Percentiles rank a stretch among this genome's conserved stretches.
phyloP scores from a whole-genome alignment of 345 rosid species.

The Xanthoceras sorbifolium region DNA sequence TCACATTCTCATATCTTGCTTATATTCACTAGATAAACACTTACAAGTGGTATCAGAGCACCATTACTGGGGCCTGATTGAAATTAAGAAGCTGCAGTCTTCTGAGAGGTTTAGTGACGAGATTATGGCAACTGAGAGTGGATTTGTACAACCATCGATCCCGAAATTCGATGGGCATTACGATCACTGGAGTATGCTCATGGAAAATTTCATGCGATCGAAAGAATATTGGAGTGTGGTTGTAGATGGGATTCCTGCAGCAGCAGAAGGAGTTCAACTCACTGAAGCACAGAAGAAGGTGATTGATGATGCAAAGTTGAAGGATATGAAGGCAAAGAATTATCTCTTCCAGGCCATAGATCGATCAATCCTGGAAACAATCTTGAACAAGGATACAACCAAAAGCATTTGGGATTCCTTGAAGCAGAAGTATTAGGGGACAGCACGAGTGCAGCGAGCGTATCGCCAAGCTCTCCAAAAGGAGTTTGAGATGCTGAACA shows the following conservation, averaged over 20 bases:
- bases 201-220: slow-evolving; percentile 1
- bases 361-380: slow-evolving; percentile 1
- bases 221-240: neutral
- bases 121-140: neutral
- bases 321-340: no score
- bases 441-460: neutral
- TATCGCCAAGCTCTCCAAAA: neutral
- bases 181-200: slow-evolving; percentile 7
- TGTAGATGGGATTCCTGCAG: neutral
- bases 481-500: slow-evolving; percentile 3
- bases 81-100: no score
- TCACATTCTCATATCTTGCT: no score
- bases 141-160: neutral
- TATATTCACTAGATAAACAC: no score
- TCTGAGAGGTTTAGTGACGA: no score
- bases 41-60: no score
- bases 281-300: neutral
- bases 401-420: slow-evolving; percentile 14
- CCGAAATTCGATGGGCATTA: slow-evolving; percentile 15
- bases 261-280: neutral
- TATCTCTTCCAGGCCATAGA: no score
- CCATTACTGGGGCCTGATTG: no score
- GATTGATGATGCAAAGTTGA: neutral
- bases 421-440: slow-evolving; percentile 8
- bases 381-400: neutral